phyloP scores from a whole-genome alignment of 305 asterid species.

The Rubia tinctorum region DNA sequence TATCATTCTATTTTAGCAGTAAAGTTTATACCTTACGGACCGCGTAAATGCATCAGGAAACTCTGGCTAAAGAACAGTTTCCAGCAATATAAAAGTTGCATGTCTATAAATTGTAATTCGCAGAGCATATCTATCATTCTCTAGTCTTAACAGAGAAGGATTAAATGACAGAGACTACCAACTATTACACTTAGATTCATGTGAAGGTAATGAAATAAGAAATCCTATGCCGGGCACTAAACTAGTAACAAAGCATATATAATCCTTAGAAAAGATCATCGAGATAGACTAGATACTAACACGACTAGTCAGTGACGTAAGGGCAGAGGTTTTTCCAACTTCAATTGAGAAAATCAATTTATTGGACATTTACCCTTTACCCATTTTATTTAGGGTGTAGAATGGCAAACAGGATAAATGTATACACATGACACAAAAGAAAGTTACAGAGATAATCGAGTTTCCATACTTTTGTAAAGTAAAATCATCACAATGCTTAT shows the following conservation, averaged over 20 bases:
- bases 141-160: too few relatives aligned
- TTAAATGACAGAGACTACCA: too few relatives aligned
- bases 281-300: not conserved
- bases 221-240: too few relatives aligned
- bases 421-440: not conserved
- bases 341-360: not conserved
- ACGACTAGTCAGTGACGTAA: not conserved
- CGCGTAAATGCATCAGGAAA: too few relatives aligned
- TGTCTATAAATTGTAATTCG: too few relatives aligned
- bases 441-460: not conserved
- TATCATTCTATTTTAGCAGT: too few relatives aligned
- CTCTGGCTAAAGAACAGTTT: too few relatives aligned
- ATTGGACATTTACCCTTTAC: not conserved
- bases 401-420: not conserved
- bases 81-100: too few relatives aligned
- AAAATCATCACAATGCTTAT: not conserved
- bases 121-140: too few relatives aligned
- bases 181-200: too few relatives aligned
- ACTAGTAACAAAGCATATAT: not conserved
- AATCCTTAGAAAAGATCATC: not conserved
- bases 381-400: not conserved
- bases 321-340: not conserved
- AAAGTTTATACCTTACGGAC: too few relatives aligned
- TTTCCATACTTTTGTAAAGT: not conserved
- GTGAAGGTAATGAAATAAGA: too few relatives aligned